Conservation (phyloP, 331 rosid genomes). For the Arachis monticola region DNA sequence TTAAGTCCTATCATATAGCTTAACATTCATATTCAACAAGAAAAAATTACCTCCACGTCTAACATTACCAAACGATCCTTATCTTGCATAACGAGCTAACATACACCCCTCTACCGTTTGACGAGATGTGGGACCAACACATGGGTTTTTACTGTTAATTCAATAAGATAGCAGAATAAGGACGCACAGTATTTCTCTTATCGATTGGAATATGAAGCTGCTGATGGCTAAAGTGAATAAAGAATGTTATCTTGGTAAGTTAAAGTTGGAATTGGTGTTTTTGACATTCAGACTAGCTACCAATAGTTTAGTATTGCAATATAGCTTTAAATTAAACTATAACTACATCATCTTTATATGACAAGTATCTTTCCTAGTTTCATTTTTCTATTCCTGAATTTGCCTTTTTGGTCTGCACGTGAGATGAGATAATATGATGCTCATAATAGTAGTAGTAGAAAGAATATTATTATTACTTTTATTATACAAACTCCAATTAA, state of each 20-base stretch:
- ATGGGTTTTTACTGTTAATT: too few species aligned
- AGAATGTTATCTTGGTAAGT: background rate
- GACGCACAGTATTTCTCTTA: too few species aligned
- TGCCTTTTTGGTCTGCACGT: slow-evolving; percentile 17
- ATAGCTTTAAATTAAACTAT: background rate
- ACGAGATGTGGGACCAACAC: too few species aligned
- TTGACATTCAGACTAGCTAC: background rate
- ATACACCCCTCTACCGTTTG: too few species aligned
- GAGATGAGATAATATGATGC: background rate
- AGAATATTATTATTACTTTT: background rate
- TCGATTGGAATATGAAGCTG: background rate
- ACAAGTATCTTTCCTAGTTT: slow-evolving; percentile 6
- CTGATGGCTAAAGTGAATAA: background rate
- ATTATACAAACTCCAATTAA: background rate
- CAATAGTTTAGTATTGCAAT: slow-evolving; percentile 29
- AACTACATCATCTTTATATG: background rate
- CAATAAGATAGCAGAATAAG: too few species aligned
- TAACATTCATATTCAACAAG: too few species aligned
- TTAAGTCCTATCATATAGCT: too few species aligned
- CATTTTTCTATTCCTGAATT: background rate
- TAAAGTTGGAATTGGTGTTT: slow-evolving; percentile 5
- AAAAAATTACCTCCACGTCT: too few species aligned
- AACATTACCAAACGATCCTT: too few species aligned
- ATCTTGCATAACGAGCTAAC: too few species aligned
- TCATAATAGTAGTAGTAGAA: background rate